These are phyloP conservation scores for Trichoderma koningii DNA, from an alignment of 2,329 filamentous ascomycete species.

Conservation along the genomic window DNA sequence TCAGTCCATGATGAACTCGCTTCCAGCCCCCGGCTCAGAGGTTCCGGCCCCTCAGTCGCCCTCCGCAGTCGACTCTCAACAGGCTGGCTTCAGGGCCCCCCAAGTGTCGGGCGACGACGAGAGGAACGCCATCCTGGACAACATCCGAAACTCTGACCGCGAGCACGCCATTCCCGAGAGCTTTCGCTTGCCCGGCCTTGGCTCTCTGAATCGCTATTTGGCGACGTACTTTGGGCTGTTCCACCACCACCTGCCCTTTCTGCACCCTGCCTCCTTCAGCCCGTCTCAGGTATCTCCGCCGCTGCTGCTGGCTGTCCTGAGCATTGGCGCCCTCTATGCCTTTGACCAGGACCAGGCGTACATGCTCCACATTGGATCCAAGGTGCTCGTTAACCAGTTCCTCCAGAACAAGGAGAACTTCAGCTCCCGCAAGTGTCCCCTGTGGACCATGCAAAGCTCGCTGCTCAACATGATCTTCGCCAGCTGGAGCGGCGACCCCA, in stretches of 20 bases:
- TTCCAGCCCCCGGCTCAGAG: conserved; percentile 67
- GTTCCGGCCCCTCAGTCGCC: conserved; percentile 76
- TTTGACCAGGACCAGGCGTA: conserved; percentile 98
- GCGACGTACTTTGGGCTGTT: conserved; percentile 97
- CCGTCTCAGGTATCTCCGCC: conserved; percentile 79
- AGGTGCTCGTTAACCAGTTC: conserved; percentile 95
- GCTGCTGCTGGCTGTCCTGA: conserved; percentile 83
- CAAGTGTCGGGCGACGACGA: conserved; percentile 84
- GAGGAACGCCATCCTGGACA: conserved; percentile 80
- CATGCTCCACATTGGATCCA: conserved; percentile 95
- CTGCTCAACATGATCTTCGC: conserved; percentile 98
- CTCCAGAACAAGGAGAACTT: conserved; percentile 98
- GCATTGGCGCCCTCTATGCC: conserved; percentile 92
- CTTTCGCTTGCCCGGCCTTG: conserved; percentile 81
- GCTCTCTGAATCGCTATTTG: conserved; percentile 85
- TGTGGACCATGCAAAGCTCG: conserved; percentile 98
- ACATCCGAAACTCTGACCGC: conserved; percentile 77
- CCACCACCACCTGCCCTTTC: conserved; percentile 93
- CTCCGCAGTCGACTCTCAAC: conserved; percentile 66
- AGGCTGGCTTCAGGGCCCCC: conserved; percentile 69
- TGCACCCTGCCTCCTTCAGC: conserved; percentile 89
- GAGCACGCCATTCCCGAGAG: conserved; percentile 83
- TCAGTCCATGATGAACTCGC: conserved; percentile 71
- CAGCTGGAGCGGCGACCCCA: conserved; percentile 97
- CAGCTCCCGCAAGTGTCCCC: conserved; percentile 92